phyloP scores from a whole-genome alignment of 192 early-diverging fungal genomes.

The Backusella tuberculispora region DNA sequence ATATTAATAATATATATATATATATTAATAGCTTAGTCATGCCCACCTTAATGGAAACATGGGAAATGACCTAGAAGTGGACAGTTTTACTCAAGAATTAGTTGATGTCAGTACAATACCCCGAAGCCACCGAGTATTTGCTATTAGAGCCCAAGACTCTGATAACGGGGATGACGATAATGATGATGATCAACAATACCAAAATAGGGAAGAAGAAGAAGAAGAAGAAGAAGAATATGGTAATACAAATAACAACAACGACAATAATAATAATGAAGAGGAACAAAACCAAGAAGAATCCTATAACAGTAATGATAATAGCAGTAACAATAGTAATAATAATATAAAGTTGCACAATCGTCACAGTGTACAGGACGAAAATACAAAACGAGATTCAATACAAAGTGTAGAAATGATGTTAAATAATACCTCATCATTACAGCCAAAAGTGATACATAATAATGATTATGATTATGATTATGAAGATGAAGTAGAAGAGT shows the following conservation, averaged over 20 bases:
- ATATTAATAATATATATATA: background rate
- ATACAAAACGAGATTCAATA: conserved; percentile 2
- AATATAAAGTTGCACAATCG: background rate
- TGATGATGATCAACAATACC: background rate
- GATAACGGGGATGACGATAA: background rate
- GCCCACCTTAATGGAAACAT: background rate
- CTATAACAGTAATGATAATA: background rate
- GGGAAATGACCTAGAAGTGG: background rate
- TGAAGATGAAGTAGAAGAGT: background rate
- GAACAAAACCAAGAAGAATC: background rate
- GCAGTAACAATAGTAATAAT: background rate
- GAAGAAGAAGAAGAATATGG: background rate
- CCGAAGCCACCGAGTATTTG: background rate
- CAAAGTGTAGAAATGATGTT: background rate
- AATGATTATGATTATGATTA: too few species aligned
- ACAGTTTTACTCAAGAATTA: background rate
- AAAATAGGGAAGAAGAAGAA: background rate
- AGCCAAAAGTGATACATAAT: background rate
- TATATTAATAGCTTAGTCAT: background rate
- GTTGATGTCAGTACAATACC: conserved; percentile 12
- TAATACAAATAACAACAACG: background rate
- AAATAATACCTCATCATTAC: background rate
- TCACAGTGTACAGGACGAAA: background rate
- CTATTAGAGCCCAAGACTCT: background rate
- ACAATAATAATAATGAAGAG: background rate